A percentile compares a stretch with the other conserved stretches of the same genome.
These are phyloP conservation scores for Phytophthora litchii DNA, from an alignment of 352 stramenopile genomes.

Conservation along the genomic window DNA sequence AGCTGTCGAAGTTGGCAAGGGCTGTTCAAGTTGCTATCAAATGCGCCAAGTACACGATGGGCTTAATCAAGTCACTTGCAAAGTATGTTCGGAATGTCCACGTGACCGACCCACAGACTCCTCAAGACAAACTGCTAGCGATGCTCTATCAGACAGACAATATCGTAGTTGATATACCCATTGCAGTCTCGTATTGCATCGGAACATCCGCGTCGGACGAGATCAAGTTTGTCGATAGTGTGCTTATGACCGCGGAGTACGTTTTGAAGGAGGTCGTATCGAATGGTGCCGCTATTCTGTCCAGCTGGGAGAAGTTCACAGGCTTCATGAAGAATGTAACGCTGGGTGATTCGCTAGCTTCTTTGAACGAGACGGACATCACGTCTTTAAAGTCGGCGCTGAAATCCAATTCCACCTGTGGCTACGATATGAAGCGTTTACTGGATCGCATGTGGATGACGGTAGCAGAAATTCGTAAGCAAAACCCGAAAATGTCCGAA, in stretches of 20 bases:
- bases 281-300: conserved; percentile 33
- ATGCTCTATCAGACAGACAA: conserved; percentile 47
- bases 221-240: conserved; percentile 32
- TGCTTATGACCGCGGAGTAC: conserved; percentile 34
- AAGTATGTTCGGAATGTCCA: conserved; percentile 36
- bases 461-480: conserved; percentile 21
- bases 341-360: conserved; percentile 17
- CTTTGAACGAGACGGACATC: conserved; percentile 20
- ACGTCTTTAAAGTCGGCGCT: conserved; percentile 21
- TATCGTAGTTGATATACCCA: conserved; percentile 42
- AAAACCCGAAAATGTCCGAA: conserved; percentile 25
- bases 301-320: conserved; percentile 26
- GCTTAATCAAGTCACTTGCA: conserved; percentile 33
- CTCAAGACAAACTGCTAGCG: conserved; percentile 38
- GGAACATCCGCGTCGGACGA: conserved; percentile 25
- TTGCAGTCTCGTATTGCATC: conserved; percentile 40
- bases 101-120: conserved; percentile 26
- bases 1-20: conserved; percentile 17
- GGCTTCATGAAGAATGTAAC: conserved; percentile 31
- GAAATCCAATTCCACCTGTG: conserved; percentile 26
- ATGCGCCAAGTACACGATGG: conserved; percentile 33
- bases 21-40: conserved; percentile 25
- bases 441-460: conserved; percentile 32
- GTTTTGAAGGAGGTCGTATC: conserved; percentile 36
- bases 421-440: conserved; percentile 30